Evolutionary conservation across 2,329 filamentous ascomycete species (phyloP).

Genomic region (Scedosporium apiospermum): DNA sequence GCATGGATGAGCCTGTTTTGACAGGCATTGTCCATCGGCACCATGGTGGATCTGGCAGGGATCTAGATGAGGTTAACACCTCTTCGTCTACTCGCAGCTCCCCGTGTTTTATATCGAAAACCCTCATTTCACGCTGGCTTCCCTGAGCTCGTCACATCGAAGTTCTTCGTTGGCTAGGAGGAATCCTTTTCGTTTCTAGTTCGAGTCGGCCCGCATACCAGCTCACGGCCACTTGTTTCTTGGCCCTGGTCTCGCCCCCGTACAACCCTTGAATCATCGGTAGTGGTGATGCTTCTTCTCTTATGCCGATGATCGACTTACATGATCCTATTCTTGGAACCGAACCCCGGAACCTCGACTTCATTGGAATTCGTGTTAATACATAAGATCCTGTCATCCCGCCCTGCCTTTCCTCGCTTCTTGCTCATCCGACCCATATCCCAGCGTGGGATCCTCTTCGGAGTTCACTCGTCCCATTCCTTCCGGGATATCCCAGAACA

Average conservation of each 20-base stretch:
- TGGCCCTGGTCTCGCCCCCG: background rate
- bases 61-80: no score
- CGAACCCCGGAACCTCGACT: background rate
- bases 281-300: background rate
- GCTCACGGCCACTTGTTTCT: no score
- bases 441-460: background rate
- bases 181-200: no score
- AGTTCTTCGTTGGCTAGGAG: no score
- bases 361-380: background rate
- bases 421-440: background rate
- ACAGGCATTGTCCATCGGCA: no score
- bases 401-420: background rate
- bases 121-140: no score
- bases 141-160: no score
- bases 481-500: background rate
- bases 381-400: background rate
- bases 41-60: no score
- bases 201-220: no score
- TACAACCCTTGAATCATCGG: background rate
- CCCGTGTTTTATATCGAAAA: no score
- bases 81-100: no score
- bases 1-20: no score
- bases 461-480: background rate
- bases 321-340: background rate
- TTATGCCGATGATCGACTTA: background rate